These are phyloP conservation scores for Plantago coronopus DNA, from an alignment of 305 asterid genomes.

Conservation along the genomic window DNA sequence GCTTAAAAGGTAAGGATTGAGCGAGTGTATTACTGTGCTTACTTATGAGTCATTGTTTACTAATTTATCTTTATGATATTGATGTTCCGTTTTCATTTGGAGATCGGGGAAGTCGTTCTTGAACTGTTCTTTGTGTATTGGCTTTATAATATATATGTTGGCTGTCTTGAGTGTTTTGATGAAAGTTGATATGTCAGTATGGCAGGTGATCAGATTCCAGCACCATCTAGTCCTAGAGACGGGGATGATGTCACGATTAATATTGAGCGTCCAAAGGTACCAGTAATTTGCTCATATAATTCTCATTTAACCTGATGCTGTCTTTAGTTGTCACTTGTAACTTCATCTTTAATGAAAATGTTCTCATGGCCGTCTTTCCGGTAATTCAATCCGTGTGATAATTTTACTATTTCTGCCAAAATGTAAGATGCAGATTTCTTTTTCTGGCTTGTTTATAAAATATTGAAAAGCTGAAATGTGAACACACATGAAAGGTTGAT, in stretches of 20 bases:
- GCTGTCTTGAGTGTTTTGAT: conserved; percentile 20
- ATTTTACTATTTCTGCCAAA: conserved; percentile 7
- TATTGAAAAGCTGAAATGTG: no score
- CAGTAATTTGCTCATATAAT: conserved; percentile 17
- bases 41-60: no score
- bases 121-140: no score
- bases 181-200: conserved; percentile 54
- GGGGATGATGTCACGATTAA: conserved; percentile 61
- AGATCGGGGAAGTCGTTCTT: no score
- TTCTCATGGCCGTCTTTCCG: conserved; percentile 17
- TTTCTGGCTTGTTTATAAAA: no score
- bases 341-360: conserved; percentile 15
- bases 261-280: conserved; percentile 73
- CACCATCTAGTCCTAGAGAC: conserved; percentile 83
- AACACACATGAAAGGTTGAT: background rate
- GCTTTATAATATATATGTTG: background rate
- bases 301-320: conserved; percentile 16
- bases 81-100: background rate
- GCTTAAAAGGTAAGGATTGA: conserved; percentile 69
- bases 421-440: background rate
- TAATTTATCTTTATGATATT: background rate
- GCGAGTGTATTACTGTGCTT: conserved; percentile 1
- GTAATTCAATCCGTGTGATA: conserved; percentile 2
- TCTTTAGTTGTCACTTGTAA: conserved; percentile 6
- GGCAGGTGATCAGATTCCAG: conserved; percentile 84